Evolutionary conservation across 2,329 filamentous ascomycete genomes (phyloP).

Genomic region (Diaporthe australafricana): DNA sequence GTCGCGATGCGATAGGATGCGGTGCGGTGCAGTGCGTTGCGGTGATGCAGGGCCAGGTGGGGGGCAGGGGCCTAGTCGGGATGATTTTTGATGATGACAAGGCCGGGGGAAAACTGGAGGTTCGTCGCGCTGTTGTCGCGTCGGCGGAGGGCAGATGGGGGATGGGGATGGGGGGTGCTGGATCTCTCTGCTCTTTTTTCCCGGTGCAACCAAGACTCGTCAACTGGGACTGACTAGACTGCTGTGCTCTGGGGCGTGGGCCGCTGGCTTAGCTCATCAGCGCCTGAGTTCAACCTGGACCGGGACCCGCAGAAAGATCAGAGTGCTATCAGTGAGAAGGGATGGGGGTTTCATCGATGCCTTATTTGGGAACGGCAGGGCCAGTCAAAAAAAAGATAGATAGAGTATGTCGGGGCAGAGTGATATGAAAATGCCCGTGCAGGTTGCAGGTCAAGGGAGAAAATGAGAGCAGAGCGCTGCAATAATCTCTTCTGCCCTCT

Average conservation of each 20-base stretch:
- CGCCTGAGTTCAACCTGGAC: not conserved
- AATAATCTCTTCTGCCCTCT: not conserved
- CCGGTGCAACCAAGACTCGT: conserved; percentile 26
- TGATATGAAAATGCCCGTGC: conserved; percentile 22
- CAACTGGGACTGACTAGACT: conserved; percentile 12
- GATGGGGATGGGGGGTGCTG: conserved; percentile 18
- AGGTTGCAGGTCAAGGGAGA: conserved; percentile 35
- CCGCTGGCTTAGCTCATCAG: conserved; percentile 24
- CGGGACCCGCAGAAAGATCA: conserved; percentile 15
- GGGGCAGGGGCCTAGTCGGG: conserved; percentile 30
- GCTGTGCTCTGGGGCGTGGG: not conserved
- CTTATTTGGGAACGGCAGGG: conserved; percentile 2
- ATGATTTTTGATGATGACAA: conserved; percentile 33
- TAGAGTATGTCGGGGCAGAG: conserved; percentile 15
- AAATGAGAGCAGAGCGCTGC: conserved; percentile 4
- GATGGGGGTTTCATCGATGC: conserved; percentile 17
- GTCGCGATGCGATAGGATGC: conserved; percentile 28
- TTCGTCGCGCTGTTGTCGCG: conserved; percentile 37
- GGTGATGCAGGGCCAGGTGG: conserved; percentile 22
- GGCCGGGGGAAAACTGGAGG: conserved; percentile 33
- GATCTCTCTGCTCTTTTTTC: conserved; percentile 18
- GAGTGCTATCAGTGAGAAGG: not conserved
- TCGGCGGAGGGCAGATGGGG: conserved; percentile 31
- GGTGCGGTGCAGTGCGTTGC: not conserved
- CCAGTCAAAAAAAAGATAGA: conserved; percentile 10